Conservation (phyloP, 257 asterid species). For the Eucommia ulmoides region DNA sequence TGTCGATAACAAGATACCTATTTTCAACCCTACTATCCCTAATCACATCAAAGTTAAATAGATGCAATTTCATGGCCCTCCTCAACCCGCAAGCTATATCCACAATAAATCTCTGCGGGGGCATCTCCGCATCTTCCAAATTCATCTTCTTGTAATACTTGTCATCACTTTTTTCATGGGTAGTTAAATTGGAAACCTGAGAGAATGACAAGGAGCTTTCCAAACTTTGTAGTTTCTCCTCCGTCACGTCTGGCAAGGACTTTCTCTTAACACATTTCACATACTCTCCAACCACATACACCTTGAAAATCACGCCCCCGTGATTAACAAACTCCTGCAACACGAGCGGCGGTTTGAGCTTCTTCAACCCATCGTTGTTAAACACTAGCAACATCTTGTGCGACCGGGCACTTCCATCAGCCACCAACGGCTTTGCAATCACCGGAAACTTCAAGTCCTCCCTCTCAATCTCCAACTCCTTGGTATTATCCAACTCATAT, state of each 20-base stretch:
- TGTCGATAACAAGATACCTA: conserved; percentile 1
- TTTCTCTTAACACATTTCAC: conserved; percentile 2
- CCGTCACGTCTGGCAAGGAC: conserved; percentile 1
- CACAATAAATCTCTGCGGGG: background rate
- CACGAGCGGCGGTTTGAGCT: background rate
- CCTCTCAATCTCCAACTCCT: background rate
- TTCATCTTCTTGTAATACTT: background rate
- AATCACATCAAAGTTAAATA: background rate
- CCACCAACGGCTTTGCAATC: conserved; percentile 1
- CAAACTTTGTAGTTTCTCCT: background rate
- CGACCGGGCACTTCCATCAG: background rate
- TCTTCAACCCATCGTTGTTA: background rate
- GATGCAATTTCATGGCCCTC: background rate
- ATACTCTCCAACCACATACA: conserved; percentile 2
- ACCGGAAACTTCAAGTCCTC: conserved; percentile 1
- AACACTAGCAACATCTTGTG: background rate
- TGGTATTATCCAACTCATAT: background rate
- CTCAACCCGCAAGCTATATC: background rate
- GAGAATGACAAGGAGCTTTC: background rate
- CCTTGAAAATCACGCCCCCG: conserved; percentile 3
- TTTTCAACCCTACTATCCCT: background rate
- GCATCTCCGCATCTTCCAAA: conserved; percentile 2
- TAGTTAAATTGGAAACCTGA: background rate
- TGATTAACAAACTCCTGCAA: conserved; percentile 1
- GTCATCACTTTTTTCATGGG: background rate